A percentile compares a stretch with the other conserved stretches of the same genome.
These are phyloP conservation scores for Sporothrix mexicana DNA, from an alignment of 2,329 filamentous ascomycete genomes.

Conservation along the genomic window DNA sequence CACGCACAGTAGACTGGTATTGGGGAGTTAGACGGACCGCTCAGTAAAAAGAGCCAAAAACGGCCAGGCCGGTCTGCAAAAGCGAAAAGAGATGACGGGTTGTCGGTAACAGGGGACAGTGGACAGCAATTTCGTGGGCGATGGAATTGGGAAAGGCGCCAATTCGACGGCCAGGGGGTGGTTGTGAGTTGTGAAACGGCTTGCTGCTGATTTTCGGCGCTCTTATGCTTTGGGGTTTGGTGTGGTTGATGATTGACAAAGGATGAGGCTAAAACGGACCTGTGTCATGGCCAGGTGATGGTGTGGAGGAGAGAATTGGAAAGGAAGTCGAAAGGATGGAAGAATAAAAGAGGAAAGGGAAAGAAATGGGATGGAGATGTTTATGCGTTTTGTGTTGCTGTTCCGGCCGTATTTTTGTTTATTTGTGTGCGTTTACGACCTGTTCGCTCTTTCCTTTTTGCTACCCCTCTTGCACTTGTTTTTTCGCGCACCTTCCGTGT, in stretches of 20 bases:
- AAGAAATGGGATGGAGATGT: constrained; percentile 15
- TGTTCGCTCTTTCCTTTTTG: constrained; percentile 29
- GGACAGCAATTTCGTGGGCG: constrained; percentile 44
- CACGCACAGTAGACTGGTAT: background rate
- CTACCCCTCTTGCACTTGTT: constrained; percentile 8
- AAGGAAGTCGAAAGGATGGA: constrained; percentile 8
- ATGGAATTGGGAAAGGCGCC: constrained; percentile 38
- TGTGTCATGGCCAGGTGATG: constrained; percentile 13
- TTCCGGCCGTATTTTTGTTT: constrained; percentile 31
- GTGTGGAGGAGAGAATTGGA: background rate
- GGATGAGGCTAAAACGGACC: constrained; percentile 23
- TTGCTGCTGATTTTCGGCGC: constrained; percentile 33
- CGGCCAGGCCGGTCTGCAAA: background rate
- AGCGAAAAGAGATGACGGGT: constrained; percentile 10
- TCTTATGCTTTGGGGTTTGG: constrained; percentile 29
- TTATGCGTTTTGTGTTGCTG: constrained; percentile 27
- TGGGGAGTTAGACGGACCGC: background rate
- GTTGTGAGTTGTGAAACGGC: constrained; percentile 32
- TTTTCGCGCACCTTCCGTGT: constrained; percentile 33
- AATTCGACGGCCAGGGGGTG: constrained; percentile 26
- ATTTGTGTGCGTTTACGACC: constrained; percentile 3
- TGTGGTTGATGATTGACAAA: constrained; percentile 6
- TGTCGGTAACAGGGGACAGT: constrained; percentile 26
- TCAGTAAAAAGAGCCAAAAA: background rate
- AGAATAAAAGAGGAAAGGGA: background rate